A percentile compares a stretch with the other conserved stretches of the same genome.
Conservation (phyloP, 106 monocot genomes). For the Acorus calamus region DNA sequence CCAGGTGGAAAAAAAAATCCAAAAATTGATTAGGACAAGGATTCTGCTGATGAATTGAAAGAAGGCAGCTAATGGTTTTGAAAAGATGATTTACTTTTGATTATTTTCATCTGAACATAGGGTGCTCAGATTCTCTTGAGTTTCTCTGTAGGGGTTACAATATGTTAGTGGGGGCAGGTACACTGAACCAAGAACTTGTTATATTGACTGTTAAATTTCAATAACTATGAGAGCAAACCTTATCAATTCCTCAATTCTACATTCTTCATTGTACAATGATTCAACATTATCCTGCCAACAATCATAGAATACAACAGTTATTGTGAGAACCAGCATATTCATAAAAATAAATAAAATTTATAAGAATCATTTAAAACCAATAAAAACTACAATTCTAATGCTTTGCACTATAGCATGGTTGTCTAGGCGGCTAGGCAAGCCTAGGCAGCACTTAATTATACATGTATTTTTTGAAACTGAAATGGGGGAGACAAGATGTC, state of each 20-base stretch:
- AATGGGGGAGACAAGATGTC: too few relatives aligned
- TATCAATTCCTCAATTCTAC: slow-evolving; percentile 44
- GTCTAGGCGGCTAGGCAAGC: too few relatives aligned
- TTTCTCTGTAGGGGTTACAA: slow-evolving; percentile 33
- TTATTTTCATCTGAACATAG: slow-evolving; percentile 32
- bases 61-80: neutral
- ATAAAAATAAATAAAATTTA: too few relatives aligned
- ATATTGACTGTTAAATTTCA: too few relatives aligned
- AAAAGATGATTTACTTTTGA: slow-evolving; percentile 27
- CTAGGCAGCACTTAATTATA: too few relatives aligned
- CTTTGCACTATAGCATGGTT: too few relatives aligned
- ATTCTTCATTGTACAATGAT: slow-evolving; percentile 31
- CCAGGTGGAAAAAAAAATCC: neutral
- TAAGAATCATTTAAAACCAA: too few relatives aligned
- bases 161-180: neutral
- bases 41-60: neutral
- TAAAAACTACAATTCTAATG: too few relatives aligned
- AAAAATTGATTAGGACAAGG: too few relatives aligned
- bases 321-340: neutral
- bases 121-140: slow-evolving; percentile 38
- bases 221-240: slow-evolving; percentile 27
- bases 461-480: too few relatives aligned
- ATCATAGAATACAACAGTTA: neutral
- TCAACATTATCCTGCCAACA: slow-evolving; percentile 43
- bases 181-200: too few relatives aligned